Percentiles rank a stretch among this genome's conserved stretches.
Evolutionary conservation across 2,329 filamentous ascomycete species (phyloP).

Genomic region (Bisporella sp.): DNA sequence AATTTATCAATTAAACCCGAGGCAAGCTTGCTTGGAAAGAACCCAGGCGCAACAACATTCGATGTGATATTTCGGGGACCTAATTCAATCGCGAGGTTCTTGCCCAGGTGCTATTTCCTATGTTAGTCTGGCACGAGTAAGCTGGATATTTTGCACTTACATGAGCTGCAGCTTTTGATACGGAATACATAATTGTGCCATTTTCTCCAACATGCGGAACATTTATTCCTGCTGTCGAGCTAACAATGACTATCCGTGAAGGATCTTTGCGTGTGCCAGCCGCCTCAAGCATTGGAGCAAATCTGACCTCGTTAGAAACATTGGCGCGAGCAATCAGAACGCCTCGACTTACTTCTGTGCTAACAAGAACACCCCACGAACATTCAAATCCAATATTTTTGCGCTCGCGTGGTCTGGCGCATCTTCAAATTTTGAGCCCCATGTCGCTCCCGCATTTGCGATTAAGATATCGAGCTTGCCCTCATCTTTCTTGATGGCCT

Average conservation of each 20-base stretch:
- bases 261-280: constrained; percentile 45
- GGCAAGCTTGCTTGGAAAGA: constrained; percentile 64
- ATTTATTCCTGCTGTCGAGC: constrained; percentile 57
- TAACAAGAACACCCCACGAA: constrained; percentile 63
- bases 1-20: constrained; percentile 53
- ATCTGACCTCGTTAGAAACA: constrained; percentile 14
- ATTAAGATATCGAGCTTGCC: constrained; percentile 60
- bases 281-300: constrained; percentile 41
- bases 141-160: constrained; percentile 16
- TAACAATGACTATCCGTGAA: constrained; percentile 58
- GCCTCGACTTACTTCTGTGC: constrained; percentile 45
- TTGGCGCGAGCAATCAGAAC: background rate
- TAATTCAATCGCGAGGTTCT: constrained; percentile 64
- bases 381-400: constrained; percentile 65
- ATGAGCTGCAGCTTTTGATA: constrained; percentile 58
- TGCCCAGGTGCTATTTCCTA: constrained; percentile 47
- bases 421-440: constrained; percentile 60
- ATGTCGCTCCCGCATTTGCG: constrained; percentile 66
- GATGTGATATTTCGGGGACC: constrained; percentile 57
- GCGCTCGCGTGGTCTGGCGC: constrained; percentile 52
- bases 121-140: constrained; percentile 12
- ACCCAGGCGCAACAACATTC: constrained; percentile 61
- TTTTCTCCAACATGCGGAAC: constrained; percentile 53
- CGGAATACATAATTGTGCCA: constrained; percentile 59
- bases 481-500: constrained; percentile 47